These are phyloP conservation scores for Macaranga tanarius DNA, from an alignment of 441 rosid genomes.

Conservation along the genomic window DNA sequence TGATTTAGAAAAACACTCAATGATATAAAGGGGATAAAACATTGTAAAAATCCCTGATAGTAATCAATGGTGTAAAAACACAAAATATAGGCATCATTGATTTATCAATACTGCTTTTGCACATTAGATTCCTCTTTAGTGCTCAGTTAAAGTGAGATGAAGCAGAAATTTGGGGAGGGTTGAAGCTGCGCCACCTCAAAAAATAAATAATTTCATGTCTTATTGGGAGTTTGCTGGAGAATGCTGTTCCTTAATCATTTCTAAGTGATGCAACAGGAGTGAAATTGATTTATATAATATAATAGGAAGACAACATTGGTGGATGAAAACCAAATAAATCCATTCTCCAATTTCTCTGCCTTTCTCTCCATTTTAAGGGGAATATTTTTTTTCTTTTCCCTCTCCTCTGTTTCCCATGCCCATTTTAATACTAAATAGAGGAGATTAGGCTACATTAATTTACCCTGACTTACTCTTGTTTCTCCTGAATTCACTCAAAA, in stretches of 20 bases:
- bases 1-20: constrained; percentile 15
- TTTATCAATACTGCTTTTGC: background rate
- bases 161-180: background rate
- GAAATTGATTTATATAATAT: background rate
- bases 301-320: too few relatives aligned
- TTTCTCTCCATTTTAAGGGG: background rate
- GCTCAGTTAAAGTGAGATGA: background rate
- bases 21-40: too few relatives aligned
- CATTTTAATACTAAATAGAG: background rate
- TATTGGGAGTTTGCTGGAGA: background rate
- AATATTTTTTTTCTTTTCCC: background rate
- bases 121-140: background rate
- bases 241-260: background rate
- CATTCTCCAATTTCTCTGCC: background rate
- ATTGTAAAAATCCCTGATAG: background rate
- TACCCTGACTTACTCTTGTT: constrained; percentile 1
- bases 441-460: background rate
- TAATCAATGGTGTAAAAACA: too few relatives aligned
- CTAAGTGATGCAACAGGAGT: background rate
- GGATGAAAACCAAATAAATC: too few relatives aligned
- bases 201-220: background rate
- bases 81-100: background rate
- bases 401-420: background rate
- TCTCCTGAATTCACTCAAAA: background rate
- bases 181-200: background rate